These are phyloP conservation scores for Pythium coloratum DNA, from an alignment of 352 stramenopile genomes.

Conservation along the genomic window DNA sequence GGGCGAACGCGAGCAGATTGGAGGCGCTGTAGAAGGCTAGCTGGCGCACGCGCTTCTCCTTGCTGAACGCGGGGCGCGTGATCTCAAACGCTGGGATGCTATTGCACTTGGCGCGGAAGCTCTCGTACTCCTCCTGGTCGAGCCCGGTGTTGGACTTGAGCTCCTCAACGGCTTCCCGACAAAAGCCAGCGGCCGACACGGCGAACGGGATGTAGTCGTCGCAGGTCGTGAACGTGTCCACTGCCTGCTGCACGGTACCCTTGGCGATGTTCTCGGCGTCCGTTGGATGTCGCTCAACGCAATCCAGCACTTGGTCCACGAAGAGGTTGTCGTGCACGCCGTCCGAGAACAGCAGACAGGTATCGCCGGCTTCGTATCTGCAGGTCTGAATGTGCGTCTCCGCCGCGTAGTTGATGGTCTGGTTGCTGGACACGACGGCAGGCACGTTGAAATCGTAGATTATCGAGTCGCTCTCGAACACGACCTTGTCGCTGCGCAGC, in stretches of 20 bases:
- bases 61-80: conserved; percentile 62
- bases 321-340: conserved; percentile 88
- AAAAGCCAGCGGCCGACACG: conserved; percentile 81
- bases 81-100: conserved; percentile 67
- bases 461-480: conserved; percentile 89
- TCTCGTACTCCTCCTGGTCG: conserved; percentile 62
- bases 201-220: conserved; percentile 85
- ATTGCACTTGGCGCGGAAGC: conserved; percentile 72
- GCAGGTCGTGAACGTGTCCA: conserved; percentile 63
- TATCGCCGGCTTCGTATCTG: conserved; percentile 68
- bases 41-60: conserved; percentile 84
- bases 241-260: conserved; percentile 64
- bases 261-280: conserved; percentile 78
- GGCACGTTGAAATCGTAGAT: conserved; percentile 92
- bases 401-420: conserved; percentile 77
- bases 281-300: conserved; percentile 42
- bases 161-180: conserved; percentile 72
- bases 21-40: conserved; percentile 88
- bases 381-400: conserved; percentile 77
- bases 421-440: conserved; percentile 83
- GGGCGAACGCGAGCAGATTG: conserved; percentile 84
- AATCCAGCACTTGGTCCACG: conserved; percentile 77
- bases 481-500: conserved; percentile 55
- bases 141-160: conserved; percentile 68
- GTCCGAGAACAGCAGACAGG: conserved; percentile 85